Percentiles rank a stretch among this genome's conserved stretches.
phyloP scores from a whole-genome alignment of 148 eudicot genomes.

The Diospyros lotus region DNA sequence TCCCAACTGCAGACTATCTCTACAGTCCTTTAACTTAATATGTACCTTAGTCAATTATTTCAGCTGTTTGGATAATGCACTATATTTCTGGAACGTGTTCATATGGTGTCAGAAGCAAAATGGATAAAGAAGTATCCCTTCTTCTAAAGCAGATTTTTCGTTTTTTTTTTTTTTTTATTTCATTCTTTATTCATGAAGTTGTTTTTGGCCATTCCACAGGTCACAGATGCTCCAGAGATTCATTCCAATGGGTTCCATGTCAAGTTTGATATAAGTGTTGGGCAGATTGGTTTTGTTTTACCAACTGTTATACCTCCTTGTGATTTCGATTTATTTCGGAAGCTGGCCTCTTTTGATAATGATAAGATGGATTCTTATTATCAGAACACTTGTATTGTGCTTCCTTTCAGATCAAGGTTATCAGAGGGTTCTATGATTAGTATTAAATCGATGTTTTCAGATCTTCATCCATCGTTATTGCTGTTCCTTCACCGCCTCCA shows the following conservation, averaged over 20 bases:
- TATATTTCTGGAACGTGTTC: neutral
- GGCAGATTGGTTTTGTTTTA: slow-evolving; percentile 93
- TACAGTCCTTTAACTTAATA: too few relatives aligned
- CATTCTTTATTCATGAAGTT: neutral
- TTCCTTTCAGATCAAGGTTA: slow-evolving; percentile 71
- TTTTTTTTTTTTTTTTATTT: neutral
- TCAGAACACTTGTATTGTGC: slow-evolving; percentile 94
- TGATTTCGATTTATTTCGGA: slow-evolving; percentile 47
- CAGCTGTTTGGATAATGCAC: neutral
- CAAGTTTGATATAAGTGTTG: slow-evolving; percentile 85
- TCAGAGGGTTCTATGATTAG: slow-evolving; percentile 43
- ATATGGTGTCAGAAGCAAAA: neutral
- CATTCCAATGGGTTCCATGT: slow-evolving; percentile 97
- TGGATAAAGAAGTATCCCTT: neutral
- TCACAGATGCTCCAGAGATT: slow-evolving; percentile 98
- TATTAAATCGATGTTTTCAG: slow-evolving; percentile 72
- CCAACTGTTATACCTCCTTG: slow-evolving; percentile 76
- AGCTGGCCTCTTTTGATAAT: slow-evolving; percentile 41
- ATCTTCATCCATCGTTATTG: slow-evolving; percentile 90
- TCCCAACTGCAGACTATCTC: too few relatives aligned
- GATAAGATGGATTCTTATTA: slow-evolving; percentile 26
- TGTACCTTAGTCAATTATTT: too few relatives aligned
- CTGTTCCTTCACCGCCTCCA: slow-evolving; percentile 95
- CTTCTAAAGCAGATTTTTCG: neutral
- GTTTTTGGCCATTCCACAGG: slow-evolving; percentile 41